Conservation (phyloP, 768 basidiomycete genomes). For the Russula sp. region DNA sequence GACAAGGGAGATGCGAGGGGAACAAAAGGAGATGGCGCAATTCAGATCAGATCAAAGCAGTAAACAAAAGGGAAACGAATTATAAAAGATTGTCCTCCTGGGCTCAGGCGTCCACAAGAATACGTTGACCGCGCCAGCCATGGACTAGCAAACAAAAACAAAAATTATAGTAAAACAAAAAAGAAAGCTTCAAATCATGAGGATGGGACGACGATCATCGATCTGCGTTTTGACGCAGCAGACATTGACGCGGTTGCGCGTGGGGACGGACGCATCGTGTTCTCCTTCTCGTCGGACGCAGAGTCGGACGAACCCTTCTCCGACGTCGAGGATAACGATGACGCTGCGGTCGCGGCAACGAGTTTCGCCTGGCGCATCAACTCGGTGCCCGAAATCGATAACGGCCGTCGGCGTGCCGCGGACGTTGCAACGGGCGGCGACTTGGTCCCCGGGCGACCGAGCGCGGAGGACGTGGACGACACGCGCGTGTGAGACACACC, state of each 20-base stretch:
- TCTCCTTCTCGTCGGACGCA: constrained; percentile 15
- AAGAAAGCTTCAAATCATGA: constrained; percentile 4
- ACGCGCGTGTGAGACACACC: not conserved
- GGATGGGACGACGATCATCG: constrained; percentile 8
- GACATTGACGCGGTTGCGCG: not conserved
- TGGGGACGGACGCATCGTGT: constrained; percentile 6
- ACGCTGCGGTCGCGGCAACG: not conserved
- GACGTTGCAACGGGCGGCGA: constrained; percentile 1
- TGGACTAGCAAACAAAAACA: not conserved
- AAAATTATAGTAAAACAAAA: not conserved
- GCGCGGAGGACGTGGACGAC: constrained; percentile 6
- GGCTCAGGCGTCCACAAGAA: not conserved
- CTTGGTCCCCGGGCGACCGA: constrained; percentile 15
- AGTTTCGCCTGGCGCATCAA: constrained; percentile 13
- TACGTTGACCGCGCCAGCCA: not conserved
- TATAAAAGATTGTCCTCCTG: not conserved
- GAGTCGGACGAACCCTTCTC: constrained; percentile 1
- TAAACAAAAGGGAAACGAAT: not conserved
- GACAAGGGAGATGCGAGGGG: not conserved
- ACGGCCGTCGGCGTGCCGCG: constrained; percentile 2
- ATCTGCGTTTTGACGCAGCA: constrained; percentile 14
- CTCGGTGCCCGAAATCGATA: constrained; percentile 19
- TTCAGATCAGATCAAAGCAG: constrained; percentile 3
- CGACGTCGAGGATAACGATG: constrained; percentile 9
- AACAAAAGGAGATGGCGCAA: not conserved